Conservation (phyloP, 352 stramenopile species). For the Phytophthora kernoviae region DNA sequence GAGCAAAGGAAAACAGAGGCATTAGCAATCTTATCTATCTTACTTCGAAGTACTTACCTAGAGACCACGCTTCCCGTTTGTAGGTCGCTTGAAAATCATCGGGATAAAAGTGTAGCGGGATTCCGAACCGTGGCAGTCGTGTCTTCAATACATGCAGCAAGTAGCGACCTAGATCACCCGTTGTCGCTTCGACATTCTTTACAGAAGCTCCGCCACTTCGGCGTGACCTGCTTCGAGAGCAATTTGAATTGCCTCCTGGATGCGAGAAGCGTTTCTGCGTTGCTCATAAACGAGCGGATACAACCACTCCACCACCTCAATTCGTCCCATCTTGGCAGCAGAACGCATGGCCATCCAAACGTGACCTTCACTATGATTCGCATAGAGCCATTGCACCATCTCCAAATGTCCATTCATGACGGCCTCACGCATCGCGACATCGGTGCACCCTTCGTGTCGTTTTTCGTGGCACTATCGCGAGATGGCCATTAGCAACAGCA, state of each 20-base stretch:
- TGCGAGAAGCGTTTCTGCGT: conserved; percentile 6
- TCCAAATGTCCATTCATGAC: conserved; percentile 9
- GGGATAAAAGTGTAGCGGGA: too few relatives aligned
- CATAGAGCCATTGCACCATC: conserved; percentile 20
- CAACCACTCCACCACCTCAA: conserved; percentile 16
- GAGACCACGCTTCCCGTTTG: too few relatives aligned
- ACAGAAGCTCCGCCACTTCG: conserved; percentile 8
- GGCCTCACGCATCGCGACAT: background rate
- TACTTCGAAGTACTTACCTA: too few relatives aligned
- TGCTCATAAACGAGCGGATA: conserved; percentile 9
- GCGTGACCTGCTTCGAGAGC: conserved; percentile 8
- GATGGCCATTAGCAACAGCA: conserved; percentile 13
- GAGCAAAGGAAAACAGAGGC: too few relatives aligned
- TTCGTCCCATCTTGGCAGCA: conserved; percentile 18
- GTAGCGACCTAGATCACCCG: too few relatives aligned
- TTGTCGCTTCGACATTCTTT: background rate
- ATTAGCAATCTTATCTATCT: too few relatives aligned
- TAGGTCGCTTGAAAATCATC: too few relatives aligned
- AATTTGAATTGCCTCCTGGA: conserved; percentile 10
- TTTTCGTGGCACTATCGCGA: background rate
- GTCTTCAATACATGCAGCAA: too few relatives aligned
- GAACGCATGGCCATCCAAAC: conserved; percentile 4
- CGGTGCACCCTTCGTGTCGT: background rate
- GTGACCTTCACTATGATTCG: conserved; percentile 11
- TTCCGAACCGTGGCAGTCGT: too few relatives aligned